phyloP scores from a whole-genome alignment of 2,329 filamentous ascomycete species.

The Scedosporium apiospermum region DNA sequence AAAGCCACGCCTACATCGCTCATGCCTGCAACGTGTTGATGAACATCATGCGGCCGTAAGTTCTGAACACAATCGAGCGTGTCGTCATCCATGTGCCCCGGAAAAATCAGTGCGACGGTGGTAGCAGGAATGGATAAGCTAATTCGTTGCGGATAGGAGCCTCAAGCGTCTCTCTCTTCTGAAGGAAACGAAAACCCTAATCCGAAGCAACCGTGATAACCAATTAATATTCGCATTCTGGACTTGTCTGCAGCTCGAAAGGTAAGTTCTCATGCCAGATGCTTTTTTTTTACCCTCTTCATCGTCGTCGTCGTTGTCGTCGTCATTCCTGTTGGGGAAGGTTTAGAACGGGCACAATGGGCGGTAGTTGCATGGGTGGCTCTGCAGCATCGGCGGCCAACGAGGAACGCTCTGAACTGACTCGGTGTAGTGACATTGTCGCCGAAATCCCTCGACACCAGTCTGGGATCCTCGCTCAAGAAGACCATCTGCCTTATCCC shows the following conservation, averaged over 20 bases:
- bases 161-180: background rate
- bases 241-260: conserved; percentile 90
- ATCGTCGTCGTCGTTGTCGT: background rate
- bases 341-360: too few species aligned
- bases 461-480: conserved; percentile 51
- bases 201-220: conserved; percentile 38
- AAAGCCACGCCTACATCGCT: conserved; percentile 62
- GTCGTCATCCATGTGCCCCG: too few species aligned
- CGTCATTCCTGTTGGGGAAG: too few species aligned
- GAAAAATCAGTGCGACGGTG: too few species aligned
- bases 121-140: conserved; percentile 21
- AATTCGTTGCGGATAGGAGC: background rate
- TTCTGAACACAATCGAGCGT: conserved; percentile 18
- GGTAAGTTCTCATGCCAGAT: conserved; percentile 33
- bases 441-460: conserved; percentile 66
- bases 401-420: background rate
- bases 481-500: conserved; percentile 58
- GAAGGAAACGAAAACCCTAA: background rate
- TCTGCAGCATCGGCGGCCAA: too few species aligned
- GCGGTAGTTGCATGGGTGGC: too few species aligned
- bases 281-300: background rate
- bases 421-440: conserved; percentile 62
- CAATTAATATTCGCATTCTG: conserved; percentile 72
- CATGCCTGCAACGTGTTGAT: conserved; percentile 50
- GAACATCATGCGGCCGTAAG: conserved; percentile 67